A percentile compares a stretch with the other conserved stretches of the same genome.
phyloP scores from a whole-genome alignment of 768 basidiomycete species.

The Leucocoprinus leucothites region DNA sequence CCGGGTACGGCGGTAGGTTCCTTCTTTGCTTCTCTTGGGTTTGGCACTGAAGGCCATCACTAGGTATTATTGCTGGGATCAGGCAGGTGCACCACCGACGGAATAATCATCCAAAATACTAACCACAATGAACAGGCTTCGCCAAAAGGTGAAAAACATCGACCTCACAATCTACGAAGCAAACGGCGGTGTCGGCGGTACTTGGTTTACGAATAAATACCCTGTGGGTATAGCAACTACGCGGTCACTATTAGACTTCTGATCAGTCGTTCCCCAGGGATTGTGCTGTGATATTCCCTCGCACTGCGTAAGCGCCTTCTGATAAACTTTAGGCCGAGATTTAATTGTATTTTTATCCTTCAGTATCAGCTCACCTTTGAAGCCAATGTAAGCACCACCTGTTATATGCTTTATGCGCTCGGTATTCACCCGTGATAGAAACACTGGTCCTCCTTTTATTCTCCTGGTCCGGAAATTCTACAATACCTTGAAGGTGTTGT shows the following conservation, averaged over 20 bases:
- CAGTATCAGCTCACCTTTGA: constrained; percentile 63
- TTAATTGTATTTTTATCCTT: neutral
- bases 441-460: constrained; percentile 61
- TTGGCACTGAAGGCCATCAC: neutral
- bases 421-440: constrained; percentile 27
- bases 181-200: constrained; percentile 55
- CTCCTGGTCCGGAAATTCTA: constrained; percentile 57
- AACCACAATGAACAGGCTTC: constrained; percentile 32
- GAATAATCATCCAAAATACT: constrained; percentile 3
- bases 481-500: constrained; percentile 50
- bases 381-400: constrained; percentile 34
- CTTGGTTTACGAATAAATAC: constrained; percentile 58
- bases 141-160: constrained; percentile 50
- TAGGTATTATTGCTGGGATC: constrained; percentile 54
- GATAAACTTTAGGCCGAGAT: constrained; percentile 1
- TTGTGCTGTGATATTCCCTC: constrained; percentile 63
- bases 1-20: constrained; percentile 51
- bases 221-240: constrained; percentile 34
- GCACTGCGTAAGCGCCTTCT: constrained; percentile 38
- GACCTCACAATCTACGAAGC: constrained; percentile 59
- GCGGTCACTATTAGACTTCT: neutral
- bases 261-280: constrained; percentile 30
- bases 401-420: neutral
- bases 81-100: constrained; percentile 27
- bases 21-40: neutral